Conservation (phyloP, 495 filamentous ascomycete species). For the Trichoderma reesei region DNA sequence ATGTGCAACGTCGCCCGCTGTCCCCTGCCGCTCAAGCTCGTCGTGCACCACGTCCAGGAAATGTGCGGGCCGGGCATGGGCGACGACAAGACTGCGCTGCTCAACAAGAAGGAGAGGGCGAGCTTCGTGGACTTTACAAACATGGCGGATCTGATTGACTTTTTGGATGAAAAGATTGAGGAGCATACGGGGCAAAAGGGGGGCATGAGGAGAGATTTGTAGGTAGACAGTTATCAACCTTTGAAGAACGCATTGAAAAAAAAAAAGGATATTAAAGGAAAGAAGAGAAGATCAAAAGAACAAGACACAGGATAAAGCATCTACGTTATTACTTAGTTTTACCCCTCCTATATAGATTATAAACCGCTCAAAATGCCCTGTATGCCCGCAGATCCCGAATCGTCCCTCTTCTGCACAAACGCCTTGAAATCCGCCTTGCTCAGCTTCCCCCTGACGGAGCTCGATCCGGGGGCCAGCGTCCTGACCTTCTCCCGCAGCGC, state of each 20-base stretch:
- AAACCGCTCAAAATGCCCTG: slow-evolving; percentile 60
- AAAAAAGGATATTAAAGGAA: background rate
- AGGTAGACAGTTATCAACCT: too few species aligned
- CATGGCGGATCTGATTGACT: slow-evolving; percentile 51
- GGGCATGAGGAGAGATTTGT: slow-evolving; percentile 11
- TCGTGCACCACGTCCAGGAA: slow-evolving; percentile 52
- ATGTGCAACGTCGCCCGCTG: slow-evolving; percentile 39
- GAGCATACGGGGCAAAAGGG: slow-evolving; percentile 17
- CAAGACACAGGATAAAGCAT: too few species aligned
- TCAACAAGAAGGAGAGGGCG: slow-evolving; percentile 42
- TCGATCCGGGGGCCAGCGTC: slow-evolving; percentile 44
- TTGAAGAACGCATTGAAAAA: background rate
- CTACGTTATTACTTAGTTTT: too few species aligned
- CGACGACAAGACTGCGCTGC: slow-evolving; percentile 32
- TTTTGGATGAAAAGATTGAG: slow-evolving; percentile 40
- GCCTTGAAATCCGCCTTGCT: slow-evolving; percentile 67
- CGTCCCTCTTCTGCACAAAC: slow-evolving; percentile 74
- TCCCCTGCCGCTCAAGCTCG: slow-evolving; percentile 49
- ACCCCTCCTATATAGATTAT: slow-evolving; percentile 16
- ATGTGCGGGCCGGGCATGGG: slow-evolving; percentile 49
- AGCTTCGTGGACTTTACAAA: slow-evolving; percentile 39
- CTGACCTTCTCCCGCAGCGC: slow-evolving; percentile 64
- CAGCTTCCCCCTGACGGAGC: slow-evolving; percentile 35
- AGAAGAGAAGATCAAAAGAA: background rate
- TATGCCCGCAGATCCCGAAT: slow-evolving; percentile 67